Evolutionary conservation across 1,284 basidiomycete species (phyloP).

Genomic region (Pisolithus thermaeus): DNA sequence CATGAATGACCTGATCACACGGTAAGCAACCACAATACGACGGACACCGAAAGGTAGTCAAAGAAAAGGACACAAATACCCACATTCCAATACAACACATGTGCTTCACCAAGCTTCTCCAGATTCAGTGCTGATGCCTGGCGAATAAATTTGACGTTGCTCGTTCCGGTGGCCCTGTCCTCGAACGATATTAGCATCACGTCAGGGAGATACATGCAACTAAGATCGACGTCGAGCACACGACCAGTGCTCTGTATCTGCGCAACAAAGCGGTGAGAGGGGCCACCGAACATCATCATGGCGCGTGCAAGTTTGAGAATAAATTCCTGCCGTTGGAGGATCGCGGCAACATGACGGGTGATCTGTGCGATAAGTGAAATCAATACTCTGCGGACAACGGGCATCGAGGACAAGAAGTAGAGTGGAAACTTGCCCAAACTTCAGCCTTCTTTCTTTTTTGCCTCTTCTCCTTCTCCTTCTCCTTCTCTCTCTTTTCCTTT

Average conservation of each 20-base stretch:
- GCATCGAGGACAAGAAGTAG: background rate
- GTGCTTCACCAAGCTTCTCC: conserved; percentile 72
- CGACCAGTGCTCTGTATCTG: conserved; percentile 84
- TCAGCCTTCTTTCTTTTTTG: conserved; percentile 72
- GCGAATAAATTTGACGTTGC: conserved; percentile 80
- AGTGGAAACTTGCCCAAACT: conserved; percentile 56
- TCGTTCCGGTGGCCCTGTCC: conserved; percentile 79
- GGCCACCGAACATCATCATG: conserved; percentile 94
- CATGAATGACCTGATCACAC: conserved; percentile 68
- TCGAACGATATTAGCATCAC: conserved; percentile 81
- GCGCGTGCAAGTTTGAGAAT: conserved; percentile 84
- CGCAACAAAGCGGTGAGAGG: conserved; percentile 83
- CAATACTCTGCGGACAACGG: background rate
- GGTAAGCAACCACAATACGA: background rate
- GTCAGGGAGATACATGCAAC: conserved; percentile 84
- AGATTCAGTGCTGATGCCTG: conserved; percentile 73
- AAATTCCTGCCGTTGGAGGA: conserved; percentile 86
- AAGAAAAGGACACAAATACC: conserved; percentile 10
- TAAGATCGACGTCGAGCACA: conserved; percentile 80
- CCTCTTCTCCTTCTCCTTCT: conserved; percentile 49
- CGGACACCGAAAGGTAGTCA: background rate
- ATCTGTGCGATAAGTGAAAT: conserved; percentile 44
- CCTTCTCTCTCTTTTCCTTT: conserved; percentile 34
- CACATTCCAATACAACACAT: conserved; percentile 79
- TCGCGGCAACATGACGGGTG: conserved; percentile 84